These are phyloP conservation scores for Clitocybe nebularis DNA, from an alignment of 1,284 basidiomycete genomes.

Conservation along the genomic window DNA sequence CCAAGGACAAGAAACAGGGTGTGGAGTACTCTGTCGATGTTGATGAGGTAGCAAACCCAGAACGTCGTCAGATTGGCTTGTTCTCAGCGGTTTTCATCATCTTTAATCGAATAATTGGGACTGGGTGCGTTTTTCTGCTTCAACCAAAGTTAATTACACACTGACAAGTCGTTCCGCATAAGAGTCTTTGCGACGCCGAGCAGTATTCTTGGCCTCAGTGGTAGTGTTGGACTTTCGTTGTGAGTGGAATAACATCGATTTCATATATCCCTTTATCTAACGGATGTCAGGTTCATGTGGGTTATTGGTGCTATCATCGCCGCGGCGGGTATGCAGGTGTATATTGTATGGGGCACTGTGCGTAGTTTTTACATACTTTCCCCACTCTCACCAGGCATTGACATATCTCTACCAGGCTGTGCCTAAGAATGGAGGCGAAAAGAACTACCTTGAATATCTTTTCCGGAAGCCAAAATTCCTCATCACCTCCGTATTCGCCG, in stretches of 20 bases:
- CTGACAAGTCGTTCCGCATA: background rate
- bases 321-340: conserved; percentile 20
- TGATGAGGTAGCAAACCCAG: conserved; percentile 8
- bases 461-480: conserved; percentile 18
- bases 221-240: conserved; percentile 19
- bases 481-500: conserved; percentile 17
- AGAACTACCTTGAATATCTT: conserved; percentile 20
- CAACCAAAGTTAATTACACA: background rate
- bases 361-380: too few species aligned
- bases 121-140: conserved; percentile 24
- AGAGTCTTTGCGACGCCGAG: conserved; percentile 21
- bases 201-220: conserved; percentile 17
- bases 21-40: background rate
- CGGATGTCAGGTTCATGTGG: conserved; percentile 17
- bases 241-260: conserved; percentile 1
- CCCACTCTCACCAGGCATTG: background rate
- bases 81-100: conserved; percentile 36
- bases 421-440: conserved; percentile 18
- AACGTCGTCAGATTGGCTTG: conserved; percentile 28
- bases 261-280: background rate
- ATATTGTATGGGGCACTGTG: conserved; percentile 20
- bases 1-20: background rate
- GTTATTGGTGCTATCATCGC: conserved; percentile 18
- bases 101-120: conserved; percentile 39
- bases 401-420: conserved; percentile 12